A percentile compares a stretch with the other conserved stretches of the same genome.
These are phyloP conservation scores for Fragaria nilgerrensis DNA, from an alignment of 306 rosid genomes.

Conservation along the genomic window DNA sequence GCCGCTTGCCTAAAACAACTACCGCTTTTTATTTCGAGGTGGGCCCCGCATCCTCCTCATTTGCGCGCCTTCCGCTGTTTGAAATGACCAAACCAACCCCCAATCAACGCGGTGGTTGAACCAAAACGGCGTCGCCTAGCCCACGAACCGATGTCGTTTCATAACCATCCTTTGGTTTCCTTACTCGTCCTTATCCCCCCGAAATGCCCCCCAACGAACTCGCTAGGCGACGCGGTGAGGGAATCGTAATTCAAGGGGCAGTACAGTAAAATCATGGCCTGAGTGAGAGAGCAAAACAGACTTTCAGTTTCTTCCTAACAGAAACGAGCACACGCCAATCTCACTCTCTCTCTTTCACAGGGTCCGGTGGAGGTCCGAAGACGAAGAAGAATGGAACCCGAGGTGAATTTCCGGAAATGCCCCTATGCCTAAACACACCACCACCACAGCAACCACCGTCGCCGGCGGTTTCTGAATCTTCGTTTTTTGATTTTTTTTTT, in stretches of 20 bases:
- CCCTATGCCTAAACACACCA: background rate
- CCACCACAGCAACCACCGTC: slow-evolving; percentile 3
- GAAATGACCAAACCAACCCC: slow-evolving; percentile 16
- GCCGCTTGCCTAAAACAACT: background rate
- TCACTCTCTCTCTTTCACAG: background rate
- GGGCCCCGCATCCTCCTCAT: slow-evolving; percentile 1
- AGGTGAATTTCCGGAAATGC: slow-evolving; percentile 31
- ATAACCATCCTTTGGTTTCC: background rate
- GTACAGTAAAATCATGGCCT: slow-evolving; percentile 3
- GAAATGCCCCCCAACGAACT: slow-evolving; percentile 6
- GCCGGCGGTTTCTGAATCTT: background rate
- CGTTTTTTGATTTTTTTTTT: too few relatives aligned
- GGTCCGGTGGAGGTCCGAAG: background rate
- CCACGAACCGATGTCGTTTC: slow-evolving; percentile 5
- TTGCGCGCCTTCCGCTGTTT: slow-evolving; percentile 4
- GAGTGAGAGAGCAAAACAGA: background rate
- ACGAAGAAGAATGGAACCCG: slow-evolving; percentile 22
- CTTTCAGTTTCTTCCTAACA: slow-evolving; percentile 22
- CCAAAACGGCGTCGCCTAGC: slow-evolving; percentile 23
- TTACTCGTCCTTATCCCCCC: background rate
- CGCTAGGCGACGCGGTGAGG: background rate
- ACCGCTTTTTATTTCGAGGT: background rate
- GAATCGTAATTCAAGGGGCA: slow-evolving; percentile 28
- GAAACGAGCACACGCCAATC: slow-evolving; percentile 3
- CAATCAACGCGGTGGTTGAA: background rate